Evolutionary conservation across 176 grass and related monocot genomes (phyloP).

Genomic region (Carex scoparia): DNA sequence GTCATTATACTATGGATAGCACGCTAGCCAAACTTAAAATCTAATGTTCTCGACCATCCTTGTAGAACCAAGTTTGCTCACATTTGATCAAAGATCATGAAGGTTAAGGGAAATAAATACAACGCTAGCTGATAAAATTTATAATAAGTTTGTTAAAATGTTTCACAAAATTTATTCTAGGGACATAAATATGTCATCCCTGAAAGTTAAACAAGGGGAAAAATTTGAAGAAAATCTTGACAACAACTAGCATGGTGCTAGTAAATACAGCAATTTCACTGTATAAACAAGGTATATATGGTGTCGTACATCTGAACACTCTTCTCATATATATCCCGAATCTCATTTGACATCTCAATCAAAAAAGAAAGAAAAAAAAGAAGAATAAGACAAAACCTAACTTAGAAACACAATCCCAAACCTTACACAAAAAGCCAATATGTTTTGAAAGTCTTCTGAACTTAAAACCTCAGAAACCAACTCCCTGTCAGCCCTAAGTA

Average conservation of each 20-base stretch:
- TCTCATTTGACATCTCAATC: constrained; percentile 72
- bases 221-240: constrained; percentile 38
- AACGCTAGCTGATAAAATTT: constrained; percentile 44
- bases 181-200: constrained; percentile 48
- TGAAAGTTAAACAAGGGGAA: constrained; percentile 30
- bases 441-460: constrained; percentile 41
- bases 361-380: constrained; percentile 27
- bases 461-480: constrained; percentile 52
- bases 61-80: not conserved
- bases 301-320: constrained; percentile 66
- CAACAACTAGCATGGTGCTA: constrained; percentile 52
- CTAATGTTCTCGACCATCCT: not conserved
- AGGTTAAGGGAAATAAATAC: not conserved
- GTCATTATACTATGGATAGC: too few species aligned
- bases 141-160: constrained; percentile 20
- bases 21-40: too few species aligned
- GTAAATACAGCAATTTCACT: constrained; percentile 44
- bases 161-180: constrained; percentile 53
- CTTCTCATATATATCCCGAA: constrained; percentile 67
- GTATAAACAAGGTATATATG: constrained; percentile 38
- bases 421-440: constrained; percentile 58
- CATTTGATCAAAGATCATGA: not conserved
- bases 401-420: constrained; percentile 70
- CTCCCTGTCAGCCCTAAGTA: constrained; percentile 67
- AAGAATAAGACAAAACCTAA: constrained; percentile 42